Base-by-base conservation (phyloP, 345 rosid species). In the Eucalyptus tenuipes region DNA sequence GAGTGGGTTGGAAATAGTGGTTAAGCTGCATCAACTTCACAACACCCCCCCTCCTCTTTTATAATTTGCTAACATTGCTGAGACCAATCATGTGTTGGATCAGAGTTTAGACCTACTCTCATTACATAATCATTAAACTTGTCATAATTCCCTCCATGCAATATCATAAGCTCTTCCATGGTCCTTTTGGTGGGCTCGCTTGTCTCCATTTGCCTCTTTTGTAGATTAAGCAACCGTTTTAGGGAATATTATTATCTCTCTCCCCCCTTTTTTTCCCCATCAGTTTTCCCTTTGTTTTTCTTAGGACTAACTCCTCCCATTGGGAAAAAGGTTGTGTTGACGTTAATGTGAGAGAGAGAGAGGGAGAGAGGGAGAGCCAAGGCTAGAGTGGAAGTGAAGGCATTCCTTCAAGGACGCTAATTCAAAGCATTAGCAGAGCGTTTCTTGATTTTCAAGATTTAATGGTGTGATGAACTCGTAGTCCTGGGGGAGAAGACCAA, bases 1-100 rank as follows among this genome's bases (percentile, higher is more conserved):
- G 87, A 29, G 89, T 81, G 85, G 90, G 90, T 88, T 59, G 90
- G 90, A 57, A 86, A 50, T 47, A 80, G 49, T 88, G 87, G 90
- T 88, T 59, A 75, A 75, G 45, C 84, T 22, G 71, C 87, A 57
- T 81, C 52, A 85, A 55, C 53, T 85, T 48, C 75, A 75, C 88
- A 64, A 45, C 88, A 44, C 57, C 66, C 68, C 88, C 88, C 44
- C 24, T 40, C n/a, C 68, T 59, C 49, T 87, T 61, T 31, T 61
- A 33, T 87, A 44, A n/a, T 53, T 86, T 42, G 31, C 75, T 8
- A 47, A 57, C 48, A 45, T 48, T 40, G 52, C 47, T 27, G 25
- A 24, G 49, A 45, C 48, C 71, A 57, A 44, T 59, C 49, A 59
- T 61, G 68, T 6, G 49, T 31, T 61, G 50, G 49, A 55, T 40